Percentiles rank a stretch among this genome's conserved stretches.
Evolutionary conservation across 495 filamentous ascomycete species (phyloP).

Genomic region (Xylaria grammica): DNA sequence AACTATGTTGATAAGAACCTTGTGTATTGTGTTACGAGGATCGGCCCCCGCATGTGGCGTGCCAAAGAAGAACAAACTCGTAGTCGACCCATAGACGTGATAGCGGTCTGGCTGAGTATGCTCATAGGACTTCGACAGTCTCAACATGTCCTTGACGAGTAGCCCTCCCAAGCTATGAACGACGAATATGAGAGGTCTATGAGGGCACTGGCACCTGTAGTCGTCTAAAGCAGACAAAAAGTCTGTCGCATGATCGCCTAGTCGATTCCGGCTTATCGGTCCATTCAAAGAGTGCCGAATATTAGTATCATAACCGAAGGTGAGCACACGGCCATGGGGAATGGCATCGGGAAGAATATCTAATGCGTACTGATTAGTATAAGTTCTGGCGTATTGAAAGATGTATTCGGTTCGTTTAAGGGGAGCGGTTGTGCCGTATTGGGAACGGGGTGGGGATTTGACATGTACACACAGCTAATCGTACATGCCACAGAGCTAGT

Average conservation of each 20-base stretch:
- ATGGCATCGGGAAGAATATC: constrained; percentile 34
- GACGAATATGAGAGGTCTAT: constrained; percentile 51
- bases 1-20: constrained; percentile 26
- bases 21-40: constrained; percentile 29
- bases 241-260: constrained; percentile 45
- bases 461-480: no score
- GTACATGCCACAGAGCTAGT: no score
- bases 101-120: constrained; percentile 29
- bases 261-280: constrained; percentile 33
- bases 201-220: constrained; percentile 29
- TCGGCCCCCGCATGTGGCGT: constrained; percentile 49
- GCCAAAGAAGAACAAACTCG: constrained; percentile 49
- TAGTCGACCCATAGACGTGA: constrained; percentile 40
- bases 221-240: constrained; percentile 43
- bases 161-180: constrained; percentile 61
- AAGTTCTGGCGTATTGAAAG: no score
- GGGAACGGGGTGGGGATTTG: no score
- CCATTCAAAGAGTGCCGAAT: constrained; percentile 36
- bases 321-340: constrained; percentile 37
- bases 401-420: no score
- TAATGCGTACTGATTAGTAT: background rate
- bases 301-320: constrained; percentile 41
- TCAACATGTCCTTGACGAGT: constrained; percentile 51
- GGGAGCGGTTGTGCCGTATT: no score
- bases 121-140: constrained; percentile 28